Percentiles rank a stretch among this genome's conserved stretches.
Evolutionary conservation across 83 land plant species (phyloP).

Genomic region (Picea abies): DNA sequence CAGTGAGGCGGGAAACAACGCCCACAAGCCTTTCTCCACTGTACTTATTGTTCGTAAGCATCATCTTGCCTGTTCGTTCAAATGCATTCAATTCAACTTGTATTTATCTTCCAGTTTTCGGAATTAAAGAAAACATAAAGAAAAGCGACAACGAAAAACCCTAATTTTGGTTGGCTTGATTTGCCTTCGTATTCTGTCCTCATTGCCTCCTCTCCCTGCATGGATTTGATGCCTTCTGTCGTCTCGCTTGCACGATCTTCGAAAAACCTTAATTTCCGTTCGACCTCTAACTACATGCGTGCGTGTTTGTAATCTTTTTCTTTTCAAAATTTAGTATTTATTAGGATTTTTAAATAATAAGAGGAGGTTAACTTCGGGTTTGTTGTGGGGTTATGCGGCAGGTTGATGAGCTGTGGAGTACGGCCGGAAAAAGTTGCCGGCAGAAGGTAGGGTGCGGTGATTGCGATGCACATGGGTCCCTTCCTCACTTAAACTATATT

Average conservation of each 20-base stretch:
- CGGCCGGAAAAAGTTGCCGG: constrained; percentile 15
- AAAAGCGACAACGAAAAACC: background rate
- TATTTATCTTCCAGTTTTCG: background rate
- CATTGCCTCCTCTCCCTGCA: background rate
- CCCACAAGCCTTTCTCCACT: background rate
- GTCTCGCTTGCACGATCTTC: constrained; percentile 6
- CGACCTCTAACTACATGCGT: constrained; percentile 4
- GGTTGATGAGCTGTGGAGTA: background rate
- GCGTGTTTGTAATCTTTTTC: background rate
- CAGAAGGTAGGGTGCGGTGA: background rate
- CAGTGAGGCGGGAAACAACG: constrained; percentile 11
- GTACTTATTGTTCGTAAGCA: background rate
- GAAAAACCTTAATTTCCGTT: constrained; percentile 13
- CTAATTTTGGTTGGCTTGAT: constrained; percentile 13
- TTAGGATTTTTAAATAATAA: background rate
- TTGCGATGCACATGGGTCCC: constrained; percentile 15
- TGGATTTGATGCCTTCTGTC: constrained; percentile 19
- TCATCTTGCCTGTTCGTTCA: background rate
- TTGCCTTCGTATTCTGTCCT: constrained; percentile 16
- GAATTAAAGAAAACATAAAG: background rate
- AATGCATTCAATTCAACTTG: background rate
- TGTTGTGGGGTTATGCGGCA: background rate
- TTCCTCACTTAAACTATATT: no score
- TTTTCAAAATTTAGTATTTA: background rate
- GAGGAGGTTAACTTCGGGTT: background rate